Evolutionary conservation across 306 rosid genomes (phyloP).

Genomic region (Senna siamea): DNA sequence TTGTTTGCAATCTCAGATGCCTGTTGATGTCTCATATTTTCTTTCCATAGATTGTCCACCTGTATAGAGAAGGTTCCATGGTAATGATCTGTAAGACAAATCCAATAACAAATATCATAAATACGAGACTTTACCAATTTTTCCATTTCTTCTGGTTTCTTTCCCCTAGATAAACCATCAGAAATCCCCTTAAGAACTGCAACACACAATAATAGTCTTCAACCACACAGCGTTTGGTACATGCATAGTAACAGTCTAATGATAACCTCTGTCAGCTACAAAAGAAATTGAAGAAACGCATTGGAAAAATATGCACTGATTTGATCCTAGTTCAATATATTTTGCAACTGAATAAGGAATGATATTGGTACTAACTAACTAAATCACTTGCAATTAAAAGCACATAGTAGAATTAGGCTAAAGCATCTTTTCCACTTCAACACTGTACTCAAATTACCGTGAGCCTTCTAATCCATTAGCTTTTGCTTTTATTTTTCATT

Average conservation of each 20-base stretch:
- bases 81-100: conserved; percentile 9
- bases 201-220: conserved; percentile 36
- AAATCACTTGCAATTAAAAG: neutral
- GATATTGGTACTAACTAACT: neutral
- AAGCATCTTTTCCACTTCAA: neutral
- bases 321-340: neutral
- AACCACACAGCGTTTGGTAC: conserved; percentile 12
- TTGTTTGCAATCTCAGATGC: conserved; percentile 68
- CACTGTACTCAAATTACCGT: neutral
- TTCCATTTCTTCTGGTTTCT: conserved; percentile 82
- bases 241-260: conserved; percentile 17
- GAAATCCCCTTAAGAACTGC: conserved; percentile 92
- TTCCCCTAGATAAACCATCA: conserved; percentile 89
- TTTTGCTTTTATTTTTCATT: neutral
- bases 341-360: neutral
- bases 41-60: conserved; percentile 63
- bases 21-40: conserved; percentile 70
- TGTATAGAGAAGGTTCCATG: conserved; percentile 39
- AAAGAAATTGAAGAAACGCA: conserved; percentile 6
- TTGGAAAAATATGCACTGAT: neutral
- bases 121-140: conserved; percentile 53
- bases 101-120: neutral
- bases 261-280: neutral
- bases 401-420: neutral
- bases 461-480: neutral